Evolutionary conservation across 2,329 filamentous ascomycete species (phyloP).

Genomic region (Colletotrichum scovillei): DNA sequence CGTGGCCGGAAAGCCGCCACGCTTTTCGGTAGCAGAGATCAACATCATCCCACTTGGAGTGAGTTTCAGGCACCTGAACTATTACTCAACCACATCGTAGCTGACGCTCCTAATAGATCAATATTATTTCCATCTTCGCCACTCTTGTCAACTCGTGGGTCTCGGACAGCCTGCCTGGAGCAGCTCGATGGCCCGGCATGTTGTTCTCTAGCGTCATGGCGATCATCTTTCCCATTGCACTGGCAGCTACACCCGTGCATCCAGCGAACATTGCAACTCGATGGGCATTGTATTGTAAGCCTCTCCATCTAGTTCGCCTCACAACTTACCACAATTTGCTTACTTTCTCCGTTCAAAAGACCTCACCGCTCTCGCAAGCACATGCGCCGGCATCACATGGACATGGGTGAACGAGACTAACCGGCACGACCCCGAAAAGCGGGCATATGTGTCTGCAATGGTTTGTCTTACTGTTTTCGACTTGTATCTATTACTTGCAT

Average conservation of each 20-base stretch:
- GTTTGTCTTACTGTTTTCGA: slow-evolving; percentile 11
- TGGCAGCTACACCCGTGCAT: slow-evolving; percentile 41
- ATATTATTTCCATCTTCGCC: slow-evolving; percentile 39
- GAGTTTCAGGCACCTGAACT: slow-evolving; percentile 1
- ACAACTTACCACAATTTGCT: background rate
- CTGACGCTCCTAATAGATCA: slow-evolving; percentile 36
- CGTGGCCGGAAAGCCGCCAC: slow-evolving; percentile 33
- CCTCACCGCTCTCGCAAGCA: slow-evolving; percentile 37
- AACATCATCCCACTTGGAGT: slow-evolving; percentile 43
- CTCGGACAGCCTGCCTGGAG: slow-evolving; percentile 40
- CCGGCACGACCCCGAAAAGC: slow-evolving; percentile 42
- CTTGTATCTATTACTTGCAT: background rate
- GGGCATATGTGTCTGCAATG: slow-evolving; percentile 42
- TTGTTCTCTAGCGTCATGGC: slow-evolving; percentile 39
- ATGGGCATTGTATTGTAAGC: slow-evolving; percentile 41
- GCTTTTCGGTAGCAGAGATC: slow-evolving; percentile 41
- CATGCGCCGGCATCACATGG: slow-evolving; percentile 41
- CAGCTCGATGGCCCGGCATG: slow-evolving; percentile 42
- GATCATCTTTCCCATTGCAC: slow-evolving; percentile 41
- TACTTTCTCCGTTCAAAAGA: slow-evolving; percentile 20
- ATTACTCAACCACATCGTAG: background rate
- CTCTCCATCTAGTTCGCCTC: background rate
- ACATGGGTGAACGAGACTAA: slow-evolving; percentile 42
- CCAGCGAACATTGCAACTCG: slow-evolving; percentile 36
- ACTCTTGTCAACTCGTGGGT: slow-evolving; percentile 41